phyloP scores from a whole-genome alignment of 495 filamentous ascomycete genomes.

The Lasiosphaeria ovina region DNA sequence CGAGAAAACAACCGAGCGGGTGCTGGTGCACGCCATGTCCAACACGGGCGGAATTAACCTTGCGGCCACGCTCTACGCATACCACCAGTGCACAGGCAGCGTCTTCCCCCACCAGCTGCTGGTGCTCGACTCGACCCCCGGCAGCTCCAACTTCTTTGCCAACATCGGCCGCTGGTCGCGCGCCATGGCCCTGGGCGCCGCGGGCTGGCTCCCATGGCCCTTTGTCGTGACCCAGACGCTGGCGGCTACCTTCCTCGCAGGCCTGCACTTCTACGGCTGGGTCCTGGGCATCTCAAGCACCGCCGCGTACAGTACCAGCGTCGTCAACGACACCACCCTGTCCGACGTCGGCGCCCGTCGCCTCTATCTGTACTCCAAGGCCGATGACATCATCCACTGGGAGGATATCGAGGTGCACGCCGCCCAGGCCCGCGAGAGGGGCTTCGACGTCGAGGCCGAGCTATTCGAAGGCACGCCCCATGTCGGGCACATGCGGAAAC shows the following conservation, averaged over 20 bases:
- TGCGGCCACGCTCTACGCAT: slow-evolving; percentile 49
- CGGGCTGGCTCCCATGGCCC: slow-evolving; percentile 41
- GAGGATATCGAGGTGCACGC: slow-evolving; percentile 53
- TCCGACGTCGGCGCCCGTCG: slow-evolving; percentile 31
- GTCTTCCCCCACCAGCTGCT: slow-evolving; percentile 45
- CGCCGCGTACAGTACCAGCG: slow-evolving; percentile 34
- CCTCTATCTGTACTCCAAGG: slow-evolving; percentile 53
- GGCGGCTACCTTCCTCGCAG: slow-evolving; percentile 38
- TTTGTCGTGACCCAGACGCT: slow-evolving; percentile 41
- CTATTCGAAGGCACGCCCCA: slow-evolving; percentile 54
- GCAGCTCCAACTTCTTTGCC: slow-evolving; percentile 44
- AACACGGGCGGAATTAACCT: slow-evolving; percentile 52
- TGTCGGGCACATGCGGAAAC: slow-evolving; percentile 54
- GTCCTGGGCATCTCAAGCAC: slow-evolving; percentile 34
- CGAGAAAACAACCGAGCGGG: slow-evolving; percentile 16
- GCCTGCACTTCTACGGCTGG: slow-evolving; percentile 29
- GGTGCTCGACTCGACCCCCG: slow-evolving; percentile 53
- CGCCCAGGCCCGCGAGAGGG: slow-evolving; percentile 38
- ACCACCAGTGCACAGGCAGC: slow-evolving; percentile 30
- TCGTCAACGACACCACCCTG: slow-evolving; percentile 34
- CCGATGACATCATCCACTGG: slow-evolving; percentile 54
- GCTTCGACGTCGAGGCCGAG: slow-evolving; percentile 42
- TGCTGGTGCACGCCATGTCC: slow-evolving; percentile 52
- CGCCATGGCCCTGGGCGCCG: slow-evolving; percentile 51
- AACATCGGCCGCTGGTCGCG: slow-evolving; percentile 51